Evolutionary conservation across 179 eudicot species (phyloP).

Genomic region (Patellifolia procumbens): DNA sequence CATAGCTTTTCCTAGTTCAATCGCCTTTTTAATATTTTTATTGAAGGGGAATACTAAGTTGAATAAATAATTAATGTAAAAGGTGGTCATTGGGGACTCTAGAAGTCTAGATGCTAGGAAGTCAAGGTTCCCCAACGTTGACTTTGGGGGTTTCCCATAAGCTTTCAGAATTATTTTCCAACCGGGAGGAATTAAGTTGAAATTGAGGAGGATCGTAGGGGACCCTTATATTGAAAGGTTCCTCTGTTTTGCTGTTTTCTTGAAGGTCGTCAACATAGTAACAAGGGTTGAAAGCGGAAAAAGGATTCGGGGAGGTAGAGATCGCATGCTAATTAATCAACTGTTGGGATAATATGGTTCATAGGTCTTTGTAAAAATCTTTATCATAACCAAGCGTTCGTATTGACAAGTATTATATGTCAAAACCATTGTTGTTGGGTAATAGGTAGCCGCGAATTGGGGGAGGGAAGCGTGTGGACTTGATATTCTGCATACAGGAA

Average conservation of each 20-base stretch:
- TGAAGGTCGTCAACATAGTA: too few relatives aligned
- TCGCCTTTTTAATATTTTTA: not conserved
- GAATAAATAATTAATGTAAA: not conserved
- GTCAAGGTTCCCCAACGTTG: too few relatives aligned
- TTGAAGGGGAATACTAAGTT: not conserved
- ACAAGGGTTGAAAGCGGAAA: not conserved
- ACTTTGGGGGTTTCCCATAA: not conserved
- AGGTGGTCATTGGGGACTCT: not conserved
- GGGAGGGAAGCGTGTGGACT: not conserved
- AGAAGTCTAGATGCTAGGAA: not conserved
- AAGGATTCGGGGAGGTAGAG: not conserved
- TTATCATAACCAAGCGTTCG: not conserved
- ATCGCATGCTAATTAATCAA: too few relatives aligned
- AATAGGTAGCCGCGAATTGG: not conserved
- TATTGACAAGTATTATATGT: not conserved
- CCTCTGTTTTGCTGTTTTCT: not conserved
- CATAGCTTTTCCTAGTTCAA: not conserved
- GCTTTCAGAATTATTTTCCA: not conserved
- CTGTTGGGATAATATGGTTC: too few relatives aligned
- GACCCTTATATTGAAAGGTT: not conserved
- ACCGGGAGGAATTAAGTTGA: not conserved
- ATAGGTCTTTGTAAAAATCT: not conserved
- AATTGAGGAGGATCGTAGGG: not conserved
- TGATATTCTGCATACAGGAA: too few relatives aligned
- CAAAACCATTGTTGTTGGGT: not conserved